phyloP scores from a whole-genome alignment of 495 filamentous ascomycete species.

The Acidomyces sp. region DNA sequence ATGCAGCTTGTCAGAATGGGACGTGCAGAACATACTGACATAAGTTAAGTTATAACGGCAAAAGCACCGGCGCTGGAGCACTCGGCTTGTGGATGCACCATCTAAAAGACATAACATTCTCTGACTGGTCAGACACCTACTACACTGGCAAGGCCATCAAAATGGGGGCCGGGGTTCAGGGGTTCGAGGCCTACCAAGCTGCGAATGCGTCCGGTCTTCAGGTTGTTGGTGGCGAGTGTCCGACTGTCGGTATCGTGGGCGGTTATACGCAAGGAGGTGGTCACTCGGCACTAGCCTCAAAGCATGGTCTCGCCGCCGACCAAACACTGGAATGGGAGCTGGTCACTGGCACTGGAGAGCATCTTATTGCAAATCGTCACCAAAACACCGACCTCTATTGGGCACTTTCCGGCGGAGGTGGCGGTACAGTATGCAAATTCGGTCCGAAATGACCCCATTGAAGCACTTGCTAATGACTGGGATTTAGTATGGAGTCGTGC shows the following conservation, averaged over 20 bases:
- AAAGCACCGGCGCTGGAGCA: slow-evolving; percentile 40
- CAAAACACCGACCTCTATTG: slow-evolving; percentile 18
- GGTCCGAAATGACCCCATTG: no score
- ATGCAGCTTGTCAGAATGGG: no score
- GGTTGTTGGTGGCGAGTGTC: slow-evolving; percentile 20
- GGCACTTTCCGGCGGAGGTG: slow-evolving; percentile 19
- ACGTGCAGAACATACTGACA: no score
- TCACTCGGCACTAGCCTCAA: slow-evolving; percentile 32
- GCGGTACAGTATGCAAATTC: no score
- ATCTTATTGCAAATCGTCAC: slow-evolving; percentile 5
- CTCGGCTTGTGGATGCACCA: slow-evolving; percentile 41
- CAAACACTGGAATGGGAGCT: slow-evolving; percentile 15
- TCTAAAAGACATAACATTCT: slow-evolving; percentile 35
- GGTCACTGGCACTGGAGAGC: slow-evolving; percentile 12
- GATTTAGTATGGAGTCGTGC: slow-evolving; percentile 16
- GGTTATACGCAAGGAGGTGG: slow-evolving; percentile 21
- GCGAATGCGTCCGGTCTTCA: slow-evolving; percentile 13
- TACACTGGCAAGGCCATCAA: slow-evolving; percentile 28
- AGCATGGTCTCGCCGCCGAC: slow-evolving; percentile 43
- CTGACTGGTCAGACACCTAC: slow-evolving; percentile 28
- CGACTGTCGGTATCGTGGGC: slow-evolving; percentile 20
- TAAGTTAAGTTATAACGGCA: slow-evolving; percentile 32
- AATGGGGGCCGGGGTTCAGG: slow-evolving; percentile 18
- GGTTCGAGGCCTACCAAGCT: slow-evolving; percentile 17
- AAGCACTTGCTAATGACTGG: no score